Conservation (phyloP, 2,329 filamentous ascomycete genomes). For the Periconia sp. region DNA sequence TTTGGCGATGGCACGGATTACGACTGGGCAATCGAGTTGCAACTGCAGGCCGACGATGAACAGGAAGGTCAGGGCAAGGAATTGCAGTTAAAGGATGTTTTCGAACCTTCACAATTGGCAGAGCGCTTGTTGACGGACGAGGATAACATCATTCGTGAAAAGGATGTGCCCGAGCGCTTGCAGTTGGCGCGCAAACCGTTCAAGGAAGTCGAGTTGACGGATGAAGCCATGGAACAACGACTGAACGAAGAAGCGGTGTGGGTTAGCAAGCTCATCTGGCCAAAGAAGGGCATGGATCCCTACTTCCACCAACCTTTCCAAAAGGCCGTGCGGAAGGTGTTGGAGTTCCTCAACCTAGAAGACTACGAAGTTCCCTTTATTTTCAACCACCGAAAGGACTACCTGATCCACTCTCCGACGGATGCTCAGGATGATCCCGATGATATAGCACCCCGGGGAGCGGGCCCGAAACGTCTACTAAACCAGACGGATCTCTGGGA, state of each 20-base stretch:
- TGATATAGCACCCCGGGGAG: slow-evolving; percentile 69
- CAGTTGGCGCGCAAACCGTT: slow-evolving; percentile 90
- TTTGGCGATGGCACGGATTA: slow-evolving; percentile 97
- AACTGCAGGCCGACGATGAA: slow-evolving; percentile 80
- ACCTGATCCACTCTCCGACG: slow-evolving; percentile 85
- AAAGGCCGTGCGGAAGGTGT: slow-evolving; percentile 84
- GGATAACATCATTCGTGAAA: slow-evolving; percentile 85
- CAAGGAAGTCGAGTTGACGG: slow-evolving; percentile 75
- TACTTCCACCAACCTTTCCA: slow-evolving; percentile 82
- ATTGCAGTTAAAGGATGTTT: slow-evolving; percentile 94
- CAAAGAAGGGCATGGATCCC: slow-evolving; percentile 74
- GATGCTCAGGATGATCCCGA: slow-evolving; percentile 62
- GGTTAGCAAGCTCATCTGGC: slow-evolving; percentile 88
- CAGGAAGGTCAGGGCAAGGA: slow-evolving; percentile 77
- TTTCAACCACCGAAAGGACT: slow-evolving; percentile 97
- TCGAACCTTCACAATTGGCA: slow-evolving; percentile 90
- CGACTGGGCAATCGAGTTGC: slow-evolving; percentile 86
- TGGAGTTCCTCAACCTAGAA: slow-evolving; percentile 93
- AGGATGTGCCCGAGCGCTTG: slow-evolving; percentile 90
- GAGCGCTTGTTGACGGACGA: slow-evolving; percentile 96
- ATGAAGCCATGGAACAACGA: slow-evolving; percentile 66
- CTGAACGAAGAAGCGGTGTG: slow-evolving; percentile 85
- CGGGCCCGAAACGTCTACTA: slow-evolving; percentile 81
- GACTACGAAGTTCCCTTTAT: slow-evolving; percentile 97
- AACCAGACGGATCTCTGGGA: slow-evolving; percentile 94